Evolutionary conservation across 345 rosid species (phyloP), one percentile per base, ranked within the genome.

Genomic region (Abelmoschus esculentus): DNA sequence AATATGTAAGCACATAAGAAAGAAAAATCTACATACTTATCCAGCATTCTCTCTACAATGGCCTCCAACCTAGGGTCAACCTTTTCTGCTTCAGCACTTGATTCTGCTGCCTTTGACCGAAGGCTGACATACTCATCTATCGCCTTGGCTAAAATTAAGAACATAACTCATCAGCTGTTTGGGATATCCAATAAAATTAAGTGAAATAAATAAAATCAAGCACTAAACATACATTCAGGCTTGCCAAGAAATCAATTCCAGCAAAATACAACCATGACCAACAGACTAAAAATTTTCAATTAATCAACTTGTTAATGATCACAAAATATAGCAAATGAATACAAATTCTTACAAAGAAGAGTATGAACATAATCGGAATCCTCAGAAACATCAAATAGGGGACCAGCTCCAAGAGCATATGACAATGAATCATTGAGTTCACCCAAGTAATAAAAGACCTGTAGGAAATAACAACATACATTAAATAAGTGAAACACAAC

Each of bases 381-480:
- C 74, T 90, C 99, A 0, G 99, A 89, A 70, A 96, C 97, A 76
- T 92, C 97, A 82, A 96, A 92, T 14, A 87, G 82, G 54, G 96
- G 82, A 10, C 93, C 95, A 78, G 99, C 95, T 81, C 97, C 97
- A 80, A 96, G 98, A 74, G 99, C 99, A 83, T 96, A 96, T n/a
- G 97, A 92, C 64, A 96, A 67, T 0, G 99, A 96, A 78, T 96
- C 99, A 79, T 92, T 88, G 57, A 90, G 92, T 78, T 96, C 98
- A 59, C 99, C 97, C 84, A 96, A 77, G 79, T 90, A 92, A 75
- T 93, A 92, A 84, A 87, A 96, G 70, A 96, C 98, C 99, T 95
- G 83, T 19, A 22, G 11, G 18, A 53, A 50, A 31, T 32, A 62
- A 62, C 3, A 62, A 56, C 14, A 66, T 29, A 19, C 17, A 18